Base-by-base conservation (phyloP, 345 rosid genomes). In the Microcos paniculata region DNA sequence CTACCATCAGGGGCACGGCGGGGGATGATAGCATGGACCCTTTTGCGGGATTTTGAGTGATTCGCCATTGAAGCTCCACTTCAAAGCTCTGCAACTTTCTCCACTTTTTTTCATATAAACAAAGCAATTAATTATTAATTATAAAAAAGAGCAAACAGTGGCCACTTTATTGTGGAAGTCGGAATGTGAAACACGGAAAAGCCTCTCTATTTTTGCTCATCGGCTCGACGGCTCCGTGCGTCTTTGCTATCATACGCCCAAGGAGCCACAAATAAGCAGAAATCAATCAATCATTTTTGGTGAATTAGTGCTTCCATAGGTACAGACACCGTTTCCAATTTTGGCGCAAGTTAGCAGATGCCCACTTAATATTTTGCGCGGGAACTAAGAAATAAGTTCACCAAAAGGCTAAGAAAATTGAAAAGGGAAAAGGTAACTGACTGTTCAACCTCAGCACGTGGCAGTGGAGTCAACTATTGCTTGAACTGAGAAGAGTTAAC, bases 1-100 rank as follows among this genome's bases (percentile, higher is more conserved):
- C 97, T 94, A 3, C 96, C 97, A 71, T 91, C 91, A 13, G 90
- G 78, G 72, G 92, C 94, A 77, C 98, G 96, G 72, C 80, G 92
- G 65, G 57, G 26, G 26, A 28, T 10, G 0, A 78, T 56, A 16
- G 93, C 92, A 74, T 62, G 85, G 18, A 94, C 90, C 87, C 94
- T 87, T 85, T 90, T 88, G 77, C 94, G 92, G 63, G 64, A 75
- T 79, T 90, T 87, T 55, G 86, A 72, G 42, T 74, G 83, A 78
- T 82, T 86, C 84, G 77, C 92, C 98, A 90, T 89, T 85, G 76
- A 81, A 52, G 86, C 72, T 26, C 45, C 49, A 9, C 40, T 46
- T 63, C 42, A 70, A 64, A 80, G 77, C 80, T 78, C 81, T 80
- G 85, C n/a, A 59, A 42, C 72, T 63, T 71, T 80, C 79, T 63